Evolutionary conservation across 1,139 yeast species (phyloP).

Genomic region (Hansenula sp.): DNA sequence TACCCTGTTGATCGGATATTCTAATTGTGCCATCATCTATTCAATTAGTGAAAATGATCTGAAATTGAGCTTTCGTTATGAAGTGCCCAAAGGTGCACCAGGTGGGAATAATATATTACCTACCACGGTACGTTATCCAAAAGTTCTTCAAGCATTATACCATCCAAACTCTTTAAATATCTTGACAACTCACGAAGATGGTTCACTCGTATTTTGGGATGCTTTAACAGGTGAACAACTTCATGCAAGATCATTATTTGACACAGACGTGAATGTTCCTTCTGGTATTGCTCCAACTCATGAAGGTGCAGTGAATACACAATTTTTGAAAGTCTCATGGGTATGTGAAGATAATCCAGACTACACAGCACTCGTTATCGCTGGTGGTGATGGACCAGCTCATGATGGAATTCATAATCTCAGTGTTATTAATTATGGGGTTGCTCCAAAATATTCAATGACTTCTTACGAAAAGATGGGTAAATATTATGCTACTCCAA

Average conservation of each 20-base stretch:
- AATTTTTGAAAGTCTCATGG: constrained; percentile 49
- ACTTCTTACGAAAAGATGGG: constrained; percentile 85
- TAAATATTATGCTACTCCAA: constrained; percentile 66
- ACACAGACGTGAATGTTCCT: constrained; percentile 58
- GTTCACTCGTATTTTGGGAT: constrained; percentile 90
- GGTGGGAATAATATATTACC: constrained; percentile 55
- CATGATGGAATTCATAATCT: constrained; percentile 48
- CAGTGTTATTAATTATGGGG: constrained; percentile 71
- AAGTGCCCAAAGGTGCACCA: constrained; percentile 54
- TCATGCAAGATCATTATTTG: constrained; percentile 70
- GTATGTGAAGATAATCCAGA: constrained; percentile 78
- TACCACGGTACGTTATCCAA: constrained; percentile 39
- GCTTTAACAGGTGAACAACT: constrained; percentile 68
- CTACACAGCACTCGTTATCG: constrained; percentile 64
- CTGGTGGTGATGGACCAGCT: constrained; percentile 55
- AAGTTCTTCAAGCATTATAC: constrained; percentile 61
- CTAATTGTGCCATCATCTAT: constrained; percentile 64
- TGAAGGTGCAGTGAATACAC: constrained; percentile 5
- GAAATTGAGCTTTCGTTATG: constrained; percentile 52
- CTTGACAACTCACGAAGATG: constrained; percentile 75
- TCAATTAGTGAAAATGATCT: constrained; percentile 60
- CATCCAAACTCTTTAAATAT: constrained; percentile 93
- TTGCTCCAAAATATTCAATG: constrained; percentile 71
- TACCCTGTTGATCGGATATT: constrained; percentile 66
- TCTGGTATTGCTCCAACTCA: constrained; percentile 19